These are phyloP conservation scores for Globisporangium paroecandrum DNA, from an alignment of 352 stramenopile genomes.

Conservation along the genomic window DNA sequence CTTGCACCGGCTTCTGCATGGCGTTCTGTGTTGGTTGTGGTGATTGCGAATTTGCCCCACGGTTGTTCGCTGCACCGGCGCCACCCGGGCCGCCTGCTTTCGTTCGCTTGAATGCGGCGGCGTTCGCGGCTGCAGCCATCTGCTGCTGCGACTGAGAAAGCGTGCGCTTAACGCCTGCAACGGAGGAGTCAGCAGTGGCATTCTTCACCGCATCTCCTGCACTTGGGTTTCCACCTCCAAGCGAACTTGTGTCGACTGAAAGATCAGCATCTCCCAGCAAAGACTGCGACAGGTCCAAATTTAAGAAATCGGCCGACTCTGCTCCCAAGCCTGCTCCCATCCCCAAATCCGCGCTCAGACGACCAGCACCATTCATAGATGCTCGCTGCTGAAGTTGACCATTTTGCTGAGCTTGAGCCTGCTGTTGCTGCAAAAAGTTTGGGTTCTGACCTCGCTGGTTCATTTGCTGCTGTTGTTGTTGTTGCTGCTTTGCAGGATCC, in stretches of 20 bases:
- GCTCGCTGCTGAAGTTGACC: constrained; percentile 36
- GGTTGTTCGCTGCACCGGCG: constrained; percentile 14
- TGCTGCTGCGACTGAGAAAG: constrained; percentile 80
- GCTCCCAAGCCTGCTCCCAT: constrained; percentile 34
- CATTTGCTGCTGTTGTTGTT: constrained; percentile 42
- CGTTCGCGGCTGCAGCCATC: constrained; percentile 77
- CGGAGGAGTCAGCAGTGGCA: constrained; percentile 20
- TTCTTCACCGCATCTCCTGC: constrained; percentile 33
- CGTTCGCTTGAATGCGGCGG: constrained; percentile 77
- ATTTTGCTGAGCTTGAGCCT: constrained; percentile 36
- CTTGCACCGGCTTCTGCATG: constrained; percentile 73
- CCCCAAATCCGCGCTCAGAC: constrained; percentile 55
- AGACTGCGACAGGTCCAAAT: constrained; percentile 70
- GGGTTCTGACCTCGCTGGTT: constrained; percentile 25
- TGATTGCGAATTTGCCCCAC: constrained; percentile 42
- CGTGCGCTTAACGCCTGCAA: constrained; percentile 59
- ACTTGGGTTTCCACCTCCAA: constrained; percentile 24
- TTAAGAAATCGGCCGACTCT: constrained; percentile 80
- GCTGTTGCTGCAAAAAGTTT: constrained; percentile 37
- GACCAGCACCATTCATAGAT: constrained; percentile 34
- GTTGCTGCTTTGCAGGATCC: constrained; percentile 17
- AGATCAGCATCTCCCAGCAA: constrained; percentile 67
- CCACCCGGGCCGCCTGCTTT: constrained; percentile 47
- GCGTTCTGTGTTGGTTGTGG: constrained; percentile 45
- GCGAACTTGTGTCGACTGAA: constrained; percentile 36